Percentiles rank a stretch among this genome's conserved stretches.
Conservation (phyloP, 805 yeast species). For the Millerozyma miso region DNA sequence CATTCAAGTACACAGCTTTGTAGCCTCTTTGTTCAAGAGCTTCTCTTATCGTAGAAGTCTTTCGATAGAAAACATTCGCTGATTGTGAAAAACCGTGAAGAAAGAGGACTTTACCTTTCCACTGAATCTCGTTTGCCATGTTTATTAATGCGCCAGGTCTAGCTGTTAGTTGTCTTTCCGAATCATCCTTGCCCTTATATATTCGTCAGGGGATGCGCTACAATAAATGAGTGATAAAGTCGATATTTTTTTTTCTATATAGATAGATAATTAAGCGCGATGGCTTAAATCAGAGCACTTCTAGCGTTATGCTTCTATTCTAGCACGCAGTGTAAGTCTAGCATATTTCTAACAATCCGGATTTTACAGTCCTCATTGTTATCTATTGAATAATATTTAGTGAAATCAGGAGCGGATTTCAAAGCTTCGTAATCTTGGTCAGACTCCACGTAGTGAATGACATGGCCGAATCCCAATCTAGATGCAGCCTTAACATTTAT, state of each 20-base stretch:
- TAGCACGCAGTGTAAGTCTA: constrained; percentile 21
- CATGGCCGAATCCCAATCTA: constrained; percentile 64
- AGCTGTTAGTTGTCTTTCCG: too few species aligned
- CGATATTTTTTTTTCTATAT: not conserved
- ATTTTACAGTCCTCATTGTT: constrained; percentile 25
- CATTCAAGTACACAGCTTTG: constrained; percentile 74
- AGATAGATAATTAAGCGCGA: not conserved
- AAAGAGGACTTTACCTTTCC: constrained; percentile 61
- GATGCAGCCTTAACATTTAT: constrained; percentile 73
- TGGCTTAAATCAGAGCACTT: not conserved
- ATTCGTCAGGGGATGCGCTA: not conserved
- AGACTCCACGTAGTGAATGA: constrained; percentile 72
- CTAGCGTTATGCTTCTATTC: constrained; percentile 1
- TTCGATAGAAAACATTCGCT: constrained; percentile 77
- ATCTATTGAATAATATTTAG: constrained; percentile 29
- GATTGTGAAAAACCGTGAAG: constrained; percentile 90
- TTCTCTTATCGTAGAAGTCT: constrained; percentile 86
- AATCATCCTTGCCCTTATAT: not conserved
- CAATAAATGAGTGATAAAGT: too few species aligned
- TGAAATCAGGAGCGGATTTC: constrained; percentile 22
- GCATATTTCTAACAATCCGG: constrained; percentile 27
- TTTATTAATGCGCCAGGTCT: not conserved
- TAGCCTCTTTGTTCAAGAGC: constrained; percentile 60
- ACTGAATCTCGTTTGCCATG: constrained; percentile 5
- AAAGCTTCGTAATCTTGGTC: constrained; percentile 47